Conservation (phyloP, 257 asterid genomes). For the Handroanthus guayacan region DNA sequence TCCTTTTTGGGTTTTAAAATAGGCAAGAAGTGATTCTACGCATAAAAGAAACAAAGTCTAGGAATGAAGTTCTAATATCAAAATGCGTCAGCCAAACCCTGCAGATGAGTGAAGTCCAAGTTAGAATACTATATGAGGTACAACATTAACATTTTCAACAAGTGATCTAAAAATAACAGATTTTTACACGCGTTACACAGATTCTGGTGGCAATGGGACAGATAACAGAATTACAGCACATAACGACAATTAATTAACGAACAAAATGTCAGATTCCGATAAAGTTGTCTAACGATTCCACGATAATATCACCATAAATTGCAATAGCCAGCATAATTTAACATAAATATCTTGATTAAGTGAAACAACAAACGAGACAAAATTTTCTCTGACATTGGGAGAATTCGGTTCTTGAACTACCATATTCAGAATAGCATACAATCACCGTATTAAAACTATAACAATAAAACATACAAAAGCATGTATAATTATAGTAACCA, state of each 20-base stretch:
- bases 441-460: neutral
- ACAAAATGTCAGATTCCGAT: neutral
- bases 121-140: conserved; percentile 24
- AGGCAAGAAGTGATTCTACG: conserved; percentile 33
- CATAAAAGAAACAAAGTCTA: conserved; percentile 24
- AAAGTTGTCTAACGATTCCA: conserved; percentile 1
- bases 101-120: conserved; percentile 38
- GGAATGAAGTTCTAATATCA: conserved; percentile 28
- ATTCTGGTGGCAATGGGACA: neutral
- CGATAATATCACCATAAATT: neutral
- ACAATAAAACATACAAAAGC: conserved; percentile 1
- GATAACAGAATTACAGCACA: neutral
- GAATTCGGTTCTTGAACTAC: conserved; percentile 7
- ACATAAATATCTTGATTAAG: conserved; percentile 21
- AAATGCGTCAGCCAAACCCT: conserved; percentile 77
- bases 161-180: neutral
- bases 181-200: neutral
- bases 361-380: conserved; percentile 4
- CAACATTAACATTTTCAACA: neutral
- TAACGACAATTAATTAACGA: neutral
- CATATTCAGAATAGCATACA: neutral
- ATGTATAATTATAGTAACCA: conserved; percentile 19
- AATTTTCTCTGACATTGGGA: neutral
- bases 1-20: conserved; percentile 18
- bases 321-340: conserved; percentile 21